Evolutionary conservation across 768 basidiomycete genomes (phyloP), one percentile per base, ranked within the genome.

Genomic region (Cystofilobasidium macerans): DNA sequence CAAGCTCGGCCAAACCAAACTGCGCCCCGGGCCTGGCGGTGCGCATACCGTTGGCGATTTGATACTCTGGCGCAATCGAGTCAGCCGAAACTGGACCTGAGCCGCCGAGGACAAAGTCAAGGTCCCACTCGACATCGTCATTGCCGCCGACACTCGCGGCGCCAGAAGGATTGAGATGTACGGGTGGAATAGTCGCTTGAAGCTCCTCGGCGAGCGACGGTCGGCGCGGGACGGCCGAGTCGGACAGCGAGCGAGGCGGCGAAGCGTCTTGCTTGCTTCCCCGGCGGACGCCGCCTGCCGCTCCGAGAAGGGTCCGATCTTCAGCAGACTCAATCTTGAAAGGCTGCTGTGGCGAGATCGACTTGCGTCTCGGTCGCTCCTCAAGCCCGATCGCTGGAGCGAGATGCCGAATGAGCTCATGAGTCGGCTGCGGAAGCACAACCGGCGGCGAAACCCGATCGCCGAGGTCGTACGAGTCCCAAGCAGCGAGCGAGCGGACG

Each of bases 221-320:
- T 8, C 65, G 65, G 42, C 65, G 65, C 30, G 65, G 65, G 32
- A 67, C 65, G 20, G 65, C 65, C n/a, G 65, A 67, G 53, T 67
- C 65, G 16, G 65, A 67, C 12, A 67, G 58, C 4, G 65, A 67
- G 11, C 65, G 65, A 36, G 65, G 58, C 14, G 65, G 65, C 20
- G 65, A 67, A n/a, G 59, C 24, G 48, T n/a, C 33, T 13, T 24
- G 38, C 9, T 24, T 9, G 40, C 36, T 42, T n/a, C 20, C 20
- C 24, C 58, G 57, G 16, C 40, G 24, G 26, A 36, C 32, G 35
- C 4, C 35, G 18, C n/a, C 53, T 38, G 38, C 58, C 59, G 32
- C 61, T 11, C 51, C 51, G 28, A 54, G 51, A 2, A 14, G 30
- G 16, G 18, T 13, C 30, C 6, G 6, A 11, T 32, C 51, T 1